A percentile compares a stretch with the other conserved stretches of the same genome.
Conservation (phyloP, 2,329 filamentous ascomycete species). For the Sporothrix globosa region DNA sequence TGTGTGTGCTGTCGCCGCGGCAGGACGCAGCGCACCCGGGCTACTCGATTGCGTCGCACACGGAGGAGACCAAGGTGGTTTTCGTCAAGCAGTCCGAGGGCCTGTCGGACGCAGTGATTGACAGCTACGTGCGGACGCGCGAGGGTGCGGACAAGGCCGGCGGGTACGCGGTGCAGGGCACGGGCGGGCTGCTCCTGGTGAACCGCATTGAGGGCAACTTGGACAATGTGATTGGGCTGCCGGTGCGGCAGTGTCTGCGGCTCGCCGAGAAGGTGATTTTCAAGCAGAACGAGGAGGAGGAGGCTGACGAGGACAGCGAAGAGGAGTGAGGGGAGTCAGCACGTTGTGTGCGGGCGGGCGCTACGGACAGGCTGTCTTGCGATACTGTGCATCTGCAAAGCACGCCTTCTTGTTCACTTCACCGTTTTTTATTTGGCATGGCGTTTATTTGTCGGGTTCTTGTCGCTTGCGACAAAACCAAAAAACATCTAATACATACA, state of each 20-base stretch:
- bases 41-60: slow-evolving; percentile 77
- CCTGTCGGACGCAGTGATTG: slow-evolving; percentile 76
- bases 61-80: slow-evolving; percentile 89
- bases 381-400: neutral
- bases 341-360: neutral
- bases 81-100: slow-evolving; percentile 70
- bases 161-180: slow-evolving; percentile 90
- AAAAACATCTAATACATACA: slow-evolving; percentile 11
- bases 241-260: slow-evolving; percentile 74
- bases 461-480: neutral
- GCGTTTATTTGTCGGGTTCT: slow-evolving; percentile 5
- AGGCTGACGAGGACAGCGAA: slow-evolving; percentile 53
- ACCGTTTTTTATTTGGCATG: neutral
- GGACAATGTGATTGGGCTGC: slow-evolving; percentile 93
- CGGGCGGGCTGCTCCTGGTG: slow-evolving; percentile 82
- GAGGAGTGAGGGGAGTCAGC: slow-evolving; percentile 41
- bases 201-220: slow-evolving; percentile 86
- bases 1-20: slow-evolving; percentile 80
- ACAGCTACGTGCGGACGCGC: slow-evolving; percentile 76
- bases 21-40: slow-evolving; percentile 81
- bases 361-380: neutral
- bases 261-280: slow-evolving; percentile 88
- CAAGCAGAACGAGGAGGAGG: slow-evolving; percentile 68
- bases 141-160: slow-evolving; percentile 97
- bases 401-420: neutral